Evolutionary conservation across 805 yeast species (phyloP).

Genomic region (Candida sanyiensis): DNA sequence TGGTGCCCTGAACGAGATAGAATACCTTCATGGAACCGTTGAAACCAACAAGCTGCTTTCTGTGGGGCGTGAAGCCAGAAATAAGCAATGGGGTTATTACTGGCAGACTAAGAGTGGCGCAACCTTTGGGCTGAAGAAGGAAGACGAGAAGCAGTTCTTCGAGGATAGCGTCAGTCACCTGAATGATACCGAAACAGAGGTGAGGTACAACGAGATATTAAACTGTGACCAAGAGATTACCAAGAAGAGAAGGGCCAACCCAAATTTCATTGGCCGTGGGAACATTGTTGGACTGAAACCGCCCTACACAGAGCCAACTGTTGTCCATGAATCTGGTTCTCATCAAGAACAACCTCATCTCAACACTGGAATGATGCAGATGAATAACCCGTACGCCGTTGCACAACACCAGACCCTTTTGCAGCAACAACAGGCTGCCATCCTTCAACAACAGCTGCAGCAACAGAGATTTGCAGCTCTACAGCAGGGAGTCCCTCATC

Average conservation of each 20-base stretch:
- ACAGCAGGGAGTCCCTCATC: too few species aligned
- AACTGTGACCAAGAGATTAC: conserved; percentile 38
- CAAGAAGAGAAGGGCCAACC: conserved; percentile 41
- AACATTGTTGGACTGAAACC: conserved; percentile 42
- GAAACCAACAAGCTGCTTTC: conserved; percentile 40
- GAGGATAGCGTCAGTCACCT: conserved; percentile 29
- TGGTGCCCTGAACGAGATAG: conserved; percentile 40
- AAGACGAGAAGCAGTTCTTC: conserved; percentile 21
- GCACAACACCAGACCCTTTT: too few species aligned
- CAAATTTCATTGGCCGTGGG: conserved; percentile 41
- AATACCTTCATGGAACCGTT: conserved; percentile 44
- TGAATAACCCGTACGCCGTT: too few species aligned
- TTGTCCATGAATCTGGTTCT: too few species aligned
- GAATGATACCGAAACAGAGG: conserved; percentile 26
- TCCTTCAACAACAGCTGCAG: too few species aligned
- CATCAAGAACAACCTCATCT: too few species aligned
- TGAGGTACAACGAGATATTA: conserved; percentile 34
- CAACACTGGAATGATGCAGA: too few species aligned
- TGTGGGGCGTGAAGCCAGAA: conserved; percentile 36
- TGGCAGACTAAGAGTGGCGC: conserved; percentile 41
- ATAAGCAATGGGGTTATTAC: conserved; percentile 43
- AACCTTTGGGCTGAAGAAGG: conserved; percentile 29
- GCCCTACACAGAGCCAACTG: conserved; percentile 34
- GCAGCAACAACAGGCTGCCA: too few species aligned
- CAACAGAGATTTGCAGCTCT: too few species aligned